Conservation (phyloP, 176 grass and related monocot species). For the sorghum (Sorghum bicolor) region Sorghum_bicolor_NCBIv3 NC_012870.2:954501-955000, state of each 20-base stretch:
- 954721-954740: background rate
- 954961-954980: background rate
- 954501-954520: conserved; percentile 86
- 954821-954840: conserved; percentile 35
- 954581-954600: conserved; percentile 84
- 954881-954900: background rate
- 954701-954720: background rate
- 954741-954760: background rate
- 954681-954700: background rate
- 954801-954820: conserved; percentile 45
- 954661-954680: background rate
- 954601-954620: conserved; percentile 56
- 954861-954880: background rate
- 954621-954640: conserved; percentile 53
- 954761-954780: background rate
- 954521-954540: conserved; percentile 98
- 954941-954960: background rate
- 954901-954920: too few species aligned
- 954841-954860: conserved; percentile 6
- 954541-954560: conserved; percentile 97
- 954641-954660: conserved; percentile 10
- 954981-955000: background rate
- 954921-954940: background rate
- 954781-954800: background rate
- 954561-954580: conserved; percentile 75